These are phyloP conservation scores for Ustilaginoidea virens DNA, from an alignment of 2,329 filamentous ascomycete species.

Conservation along the genomic window DNA sequence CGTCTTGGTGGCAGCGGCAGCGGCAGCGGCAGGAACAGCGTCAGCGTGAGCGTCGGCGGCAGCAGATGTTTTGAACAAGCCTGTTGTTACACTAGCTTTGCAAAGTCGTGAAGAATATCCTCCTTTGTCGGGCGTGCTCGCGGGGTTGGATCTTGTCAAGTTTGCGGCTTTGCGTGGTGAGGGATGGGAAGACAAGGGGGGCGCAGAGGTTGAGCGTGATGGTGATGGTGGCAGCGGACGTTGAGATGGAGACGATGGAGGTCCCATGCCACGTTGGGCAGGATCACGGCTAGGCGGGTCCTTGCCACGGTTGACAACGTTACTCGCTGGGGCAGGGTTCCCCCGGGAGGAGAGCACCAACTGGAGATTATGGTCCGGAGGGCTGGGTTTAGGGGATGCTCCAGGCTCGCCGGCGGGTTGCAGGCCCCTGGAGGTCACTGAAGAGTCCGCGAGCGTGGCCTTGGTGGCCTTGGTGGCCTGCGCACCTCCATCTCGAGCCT, in stretches of 20 bases:
- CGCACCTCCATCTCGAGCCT: no score
- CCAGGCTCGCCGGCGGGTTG: no score
- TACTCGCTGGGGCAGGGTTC: background rate
- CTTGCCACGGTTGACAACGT: conserved; percentile 1
- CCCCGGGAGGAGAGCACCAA: no score
- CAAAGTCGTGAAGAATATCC: conserved; percentile 1
- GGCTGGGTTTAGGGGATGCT: no score
- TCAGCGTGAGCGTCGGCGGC: background rate
- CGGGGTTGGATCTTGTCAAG: background rate
- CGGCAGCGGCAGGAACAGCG: background rate
- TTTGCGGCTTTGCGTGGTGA: background rate
- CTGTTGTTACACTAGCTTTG: background rate
- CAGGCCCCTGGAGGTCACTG: no score
- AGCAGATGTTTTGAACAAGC: background rate
- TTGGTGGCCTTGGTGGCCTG: no score
- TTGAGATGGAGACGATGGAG: conserved; percentile 5
- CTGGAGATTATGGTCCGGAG: no score
- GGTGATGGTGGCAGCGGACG: conserved; percentile 3
- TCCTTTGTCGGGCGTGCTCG: background rate
- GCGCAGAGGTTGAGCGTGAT: background rate
- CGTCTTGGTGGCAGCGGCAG: conserved; percentile 4
- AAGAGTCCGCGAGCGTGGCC: no score
- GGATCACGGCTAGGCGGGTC: conserved; percentile 1
- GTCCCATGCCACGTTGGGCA: conserved; percentile 2
- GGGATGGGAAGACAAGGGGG: background rate